Percentiles rank a stretch among this genome's conserved stretches.
These are phyloP conservation scores for Crithidia expoeki DNA, from an alignment of 208 protist species.

Conservation along the genomic window DNA sequence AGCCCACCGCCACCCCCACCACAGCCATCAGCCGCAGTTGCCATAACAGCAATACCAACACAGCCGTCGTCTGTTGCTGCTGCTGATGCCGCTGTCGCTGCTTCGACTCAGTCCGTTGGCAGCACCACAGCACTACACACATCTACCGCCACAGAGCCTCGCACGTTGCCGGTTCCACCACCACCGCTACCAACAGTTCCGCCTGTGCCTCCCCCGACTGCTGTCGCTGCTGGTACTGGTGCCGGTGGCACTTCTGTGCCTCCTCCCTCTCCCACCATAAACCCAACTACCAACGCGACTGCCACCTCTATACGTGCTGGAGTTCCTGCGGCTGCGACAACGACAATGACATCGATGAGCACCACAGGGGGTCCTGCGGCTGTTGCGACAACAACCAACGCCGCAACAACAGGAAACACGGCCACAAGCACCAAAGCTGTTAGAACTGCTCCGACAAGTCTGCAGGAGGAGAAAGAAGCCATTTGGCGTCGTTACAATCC, in stretches of 20 bases:
- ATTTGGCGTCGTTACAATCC: conserved; percentile 40
- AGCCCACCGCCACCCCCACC: neutral
- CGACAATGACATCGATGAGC: too few relatives aligned
- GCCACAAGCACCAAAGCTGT: too few relatives aligned
- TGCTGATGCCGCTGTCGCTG: neutral
- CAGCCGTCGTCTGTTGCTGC: neutral
- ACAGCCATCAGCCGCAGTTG: neutral
- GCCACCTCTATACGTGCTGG: neutral
- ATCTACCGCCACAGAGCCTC: neutral
- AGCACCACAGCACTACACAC: neutral
- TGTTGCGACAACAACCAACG: too few relatives aligned
- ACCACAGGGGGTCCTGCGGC: too few relatives aligned
- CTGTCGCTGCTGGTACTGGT: neutral
- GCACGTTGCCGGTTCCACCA: neutral
- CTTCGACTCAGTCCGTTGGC: neutral
- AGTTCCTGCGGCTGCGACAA: too few relatives aligned
- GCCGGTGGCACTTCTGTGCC: neutral
- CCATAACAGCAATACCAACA: neutral
- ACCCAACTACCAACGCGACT: neutral
- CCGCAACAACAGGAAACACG: too few relatives aligned
- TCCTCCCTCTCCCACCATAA: neutral
- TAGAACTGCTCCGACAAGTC: too few relatives aligned
- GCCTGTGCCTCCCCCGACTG: neutral
- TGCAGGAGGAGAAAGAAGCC: conserved; percentile 14
- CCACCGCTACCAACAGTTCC: neutral